Percentiles rank a stretch among this genome's conserved stretches.
phyloP scores from a whole-genome alignment of 768 basidiomycete genomes.

The Holtermannia corniformis region DNA sequence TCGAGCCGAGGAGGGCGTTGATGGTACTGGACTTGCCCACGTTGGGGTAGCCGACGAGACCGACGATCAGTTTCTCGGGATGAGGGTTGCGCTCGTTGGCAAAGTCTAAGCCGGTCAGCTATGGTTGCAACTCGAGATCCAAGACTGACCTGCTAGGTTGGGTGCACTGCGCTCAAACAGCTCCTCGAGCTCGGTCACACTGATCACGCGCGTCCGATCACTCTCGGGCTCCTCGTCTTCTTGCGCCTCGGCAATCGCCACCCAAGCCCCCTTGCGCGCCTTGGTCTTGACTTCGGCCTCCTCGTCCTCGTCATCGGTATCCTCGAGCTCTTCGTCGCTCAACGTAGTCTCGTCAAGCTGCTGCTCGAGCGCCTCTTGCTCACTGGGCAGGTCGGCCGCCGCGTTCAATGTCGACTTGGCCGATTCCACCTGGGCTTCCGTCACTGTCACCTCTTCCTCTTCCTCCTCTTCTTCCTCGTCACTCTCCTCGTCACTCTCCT shows the following conservation, averaged over 20 bases:
- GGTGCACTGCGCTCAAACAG: constrained; percentile 50
- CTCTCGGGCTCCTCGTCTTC: constrained; percentile 19
- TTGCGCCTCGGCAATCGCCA: constrained; percentile 26
- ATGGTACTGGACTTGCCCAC: constrained; percentile 99
- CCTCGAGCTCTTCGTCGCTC: constrained; percentile 28
- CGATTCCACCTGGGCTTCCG: constrained; percentile 37
- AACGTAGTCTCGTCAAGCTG: constrained; percentile 29
- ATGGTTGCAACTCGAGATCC: background rate
- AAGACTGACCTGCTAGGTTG: constrained; percentile 22
- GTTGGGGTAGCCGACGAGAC: constrained; percentile 93
- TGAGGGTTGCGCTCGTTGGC: constrained; percentile 28
- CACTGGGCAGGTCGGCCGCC: constrained; percentile 39
- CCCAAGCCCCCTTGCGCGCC: constrained; percentile 27
- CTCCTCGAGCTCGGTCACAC: constrained; percentile 77
- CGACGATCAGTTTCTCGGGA: constrained; percentile 35
- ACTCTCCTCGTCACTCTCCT: constrained; percentile 73
- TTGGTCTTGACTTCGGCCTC: constrained; percentile 30
- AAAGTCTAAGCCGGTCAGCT: constrained; percentile 20
- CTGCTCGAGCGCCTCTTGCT: constrained; percentile 24
- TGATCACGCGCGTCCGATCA: constrained; percentile 61
- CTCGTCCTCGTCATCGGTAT: constrained; percentile 22
- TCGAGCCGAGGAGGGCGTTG: constrained; percentile 90
- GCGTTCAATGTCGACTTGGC: constrained; percentile 48
- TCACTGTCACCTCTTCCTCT: constrained; percentile 10
- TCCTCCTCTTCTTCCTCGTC: constrained; percentile 45